Evolutionary conservation across 306 rosid species (phyloP).

Genomic region (Cucumis melo): DNA sequence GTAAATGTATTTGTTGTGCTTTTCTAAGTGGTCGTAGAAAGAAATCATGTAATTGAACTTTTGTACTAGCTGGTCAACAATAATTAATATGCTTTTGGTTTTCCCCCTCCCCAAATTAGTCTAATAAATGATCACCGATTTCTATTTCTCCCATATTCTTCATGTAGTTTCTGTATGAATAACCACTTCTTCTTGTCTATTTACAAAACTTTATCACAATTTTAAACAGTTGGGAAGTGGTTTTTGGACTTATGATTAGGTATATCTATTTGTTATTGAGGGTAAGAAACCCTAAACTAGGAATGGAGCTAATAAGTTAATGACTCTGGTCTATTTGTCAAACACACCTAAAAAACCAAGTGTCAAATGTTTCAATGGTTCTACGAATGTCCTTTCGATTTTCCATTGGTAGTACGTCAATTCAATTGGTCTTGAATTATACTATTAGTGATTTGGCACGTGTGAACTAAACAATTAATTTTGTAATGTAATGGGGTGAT

Average conservation of each 20-base stretch:
- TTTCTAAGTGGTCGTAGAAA: conserved; percentile 11
- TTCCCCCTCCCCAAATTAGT: not conserved
- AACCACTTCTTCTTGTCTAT: too few relatives aligned
- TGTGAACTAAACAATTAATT: not conserved
- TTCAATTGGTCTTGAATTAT: not conserved
- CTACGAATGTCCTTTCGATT: too few relatives aligned
- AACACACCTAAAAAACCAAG: too few relatives aligned
- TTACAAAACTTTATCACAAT: not conserved
- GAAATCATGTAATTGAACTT: not conserved
- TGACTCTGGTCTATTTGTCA: too few relatives aligned
- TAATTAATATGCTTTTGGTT: not conserved
- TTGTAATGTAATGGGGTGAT: not conserved
- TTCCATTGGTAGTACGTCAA: too few relatives aligned
- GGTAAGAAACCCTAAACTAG: too few relatives aligned
- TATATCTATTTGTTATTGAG: not conserved
- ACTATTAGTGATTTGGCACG: not conserved
- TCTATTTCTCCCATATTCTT: not conserved
- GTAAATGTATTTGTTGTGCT: conserved; percentile 72
- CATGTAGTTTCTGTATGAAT: not conserved
- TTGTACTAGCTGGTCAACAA: too few relatives aligned
- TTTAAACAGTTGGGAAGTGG: not conserved
- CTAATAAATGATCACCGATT: not conserved
- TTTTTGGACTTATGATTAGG: not conserved
- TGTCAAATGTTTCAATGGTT: too few relatives aligned
- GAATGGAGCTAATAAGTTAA: too few relatives aligned